Percentiles rank a stretch among this genome's conserved stretches.
Conservation (phyloP, 768 basidiomycete genomes). For the Pleurotus giganteus region DNA sequence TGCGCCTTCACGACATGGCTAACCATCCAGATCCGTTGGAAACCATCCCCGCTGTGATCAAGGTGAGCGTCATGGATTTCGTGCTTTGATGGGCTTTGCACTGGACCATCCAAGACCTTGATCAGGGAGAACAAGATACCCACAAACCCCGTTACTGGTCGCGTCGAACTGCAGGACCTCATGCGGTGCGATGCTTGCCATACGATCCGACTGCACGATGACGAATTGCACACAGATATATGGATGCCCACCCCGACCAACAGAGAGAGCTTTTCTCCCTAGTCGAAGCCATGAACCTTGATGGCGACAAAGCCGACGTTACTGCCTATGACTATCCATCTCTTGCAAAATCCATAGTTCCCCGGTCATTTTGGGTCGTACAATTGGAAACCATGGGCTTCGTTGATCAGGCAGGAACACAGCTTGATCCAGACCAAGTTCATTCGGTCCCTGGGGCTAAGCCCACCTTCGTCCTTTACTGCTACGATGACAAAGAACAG, state of each 20-base stretch:
- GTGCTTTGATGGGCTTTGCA: neutral
- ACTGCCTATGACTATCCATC: conserved; percentile 19
- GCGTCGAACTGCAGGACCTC: conserved; percentile 20
- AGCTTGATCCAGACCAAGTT: conserved; percentile 14
- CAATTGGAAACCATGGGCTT: conserved; percentile 28
- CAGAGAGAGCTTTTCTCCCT: conserved; percentile 19
- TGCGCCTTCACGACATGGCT: no score
- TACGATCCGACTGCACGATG: neutral
- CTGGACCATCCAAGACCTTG: neutral
- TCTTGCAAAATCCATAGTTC: conserved; percentile 20
- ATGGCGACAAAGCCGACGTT: conserved; percentile 18
- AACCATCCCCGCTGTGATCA: no score
- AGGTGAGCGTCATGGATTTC: no score
- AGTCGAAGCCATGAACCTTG: conserved; percentile 12
- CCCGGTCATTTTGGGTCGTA: conserved; percentile 30
- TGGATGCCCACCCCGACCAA: conserved; percentile 22
- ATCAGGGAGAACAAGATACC: conserved; percentile 20
- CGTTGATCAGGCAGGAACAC: conserved; percentile 16
- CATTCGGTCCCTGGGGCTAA: conserved; percentile 16
- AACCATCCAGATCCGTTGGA: no score
- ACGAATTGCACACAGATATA: conserved; percentile 16
- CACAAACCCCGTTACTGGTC: conserved; percentile 20
- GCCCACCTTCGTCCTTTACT: conserved; percentile 24
- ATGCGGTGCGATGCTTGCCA: conserved; percentile 15
- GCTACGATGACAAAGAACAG: conserved; percentile 26